Evolutionary conservation across 257 asterid genomes (phyloP), one percentile per base, ranked within the genome.

Genomic region (Forsythia suspensa): DNA sequence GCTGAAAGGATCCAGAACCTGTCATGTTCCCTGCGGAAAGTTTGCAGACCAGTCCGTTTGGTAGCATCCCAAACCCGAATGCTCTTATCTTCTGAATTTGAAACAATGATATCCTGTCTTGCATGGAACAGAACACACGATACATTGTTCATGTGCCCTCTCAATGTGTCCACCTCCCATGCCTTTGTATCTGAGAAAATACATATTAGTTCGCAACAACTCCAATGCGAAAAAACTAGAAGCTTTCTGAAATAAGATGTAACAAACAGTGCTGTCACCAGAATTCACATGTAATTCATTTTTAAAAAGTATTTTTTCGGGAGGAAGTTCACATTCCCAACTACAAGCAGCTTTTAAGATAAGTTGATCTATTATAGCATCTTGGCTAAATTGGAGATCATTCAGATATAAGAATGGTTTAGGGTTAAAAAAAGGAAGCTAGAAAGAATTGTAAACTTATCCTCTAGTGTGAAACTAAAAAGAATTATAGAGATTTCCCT

Each of bases 51-150:
- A 55, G 99, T 96, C 82, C 99, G 86, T 80, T 96, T 96, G 13
- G 99, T 94, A 73, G 98, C 97, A 87, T 96, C 99, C 99, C 99
- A 96, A 71, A 96, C 97, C 70, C 98, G 86, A 81, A 96, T 96
- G 76, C 99, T 96, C 85, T 92, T 96, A 85, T 96, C 99, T 83
- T 96, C 99, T 66, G 99, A 96, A 81, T 94, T 96, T 44, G 99
- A 96, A 61, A 96, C 95, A 78, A 96, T 92, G 46, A 96, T 94
- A 70, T 96, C 99, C 84, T 96, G 99, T 82, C 90, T 89, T 29
- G 98, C 78, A 84, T 94, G 97, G 82, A 94, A 96, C 20, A 92
- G 36, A 59, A 94, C 97, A 85, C 94, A 95, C 5, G 99, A 95
- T 13, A 95, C 99, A 72, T 95, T 95, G 89, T 95, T 95, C 97